Base-by-base conservation (phyloP, 1,284 basidiomycete genomes). In the Testicularia cyperi region DNA sequence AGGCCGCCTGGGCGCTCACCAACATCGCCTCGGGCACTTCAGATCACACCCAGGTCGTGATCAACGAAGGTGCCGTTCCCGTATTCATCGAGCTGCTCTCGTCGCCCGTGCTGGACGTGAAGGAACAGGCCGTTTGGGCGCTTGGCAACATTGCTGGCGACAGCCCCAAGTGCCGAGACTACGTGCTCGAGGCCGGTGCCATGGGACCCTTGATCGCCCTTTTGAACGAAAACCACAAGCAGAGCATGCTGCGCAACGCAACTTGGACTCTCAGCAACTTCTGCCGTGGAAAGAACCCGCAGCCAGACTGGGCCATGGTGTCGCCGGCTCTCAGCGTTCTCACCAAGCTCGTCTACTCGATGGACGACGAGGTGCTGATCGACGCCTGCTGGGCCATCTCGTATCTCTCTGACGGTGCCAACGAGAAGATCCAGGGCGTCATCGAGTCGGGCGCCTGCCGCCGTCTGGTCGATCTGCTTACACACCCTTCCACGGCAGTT, bases 341-440 rank as follows among this genome's bases (percentile, higher is more conserved):
- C 62, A 96, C 92, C 52, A 98, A 98, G 80, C 82, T 99, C 71
- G 96, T 99, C 78, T 98, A 98, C 80, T 97, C 94, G 36, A 84
- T 96, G 74, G 95, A 99, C 77, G 94, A 98, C 75, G 95, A 99
- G 80, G 95, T 97, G 57, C 82, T 99, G 72, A 99, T 98, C 77
- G 95, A 99, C 78, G 95, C 95, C 22, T 99, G 95, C 83, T 99
- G 95, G 95, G 95, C 95, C 33, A 95, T 99, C 78, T 97, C 92
- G 21, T 99, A 99, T 80, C 86, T 99, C 25, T 98, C 95, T 2
- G 95, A 98, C 78, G 95, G 95, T 31, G 91, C 92, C 38, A 97
- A 96, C 77, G 95, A 99, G 80, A 99, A 99, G 82, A 99, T 99
- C 60, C 95, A 99, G 79, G 94, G 94, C 28, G 95, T 98, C 58